Conservation (phyloP, 2,329 filamentous ascomycete species). For the Aspergillus sp. region DNA sequence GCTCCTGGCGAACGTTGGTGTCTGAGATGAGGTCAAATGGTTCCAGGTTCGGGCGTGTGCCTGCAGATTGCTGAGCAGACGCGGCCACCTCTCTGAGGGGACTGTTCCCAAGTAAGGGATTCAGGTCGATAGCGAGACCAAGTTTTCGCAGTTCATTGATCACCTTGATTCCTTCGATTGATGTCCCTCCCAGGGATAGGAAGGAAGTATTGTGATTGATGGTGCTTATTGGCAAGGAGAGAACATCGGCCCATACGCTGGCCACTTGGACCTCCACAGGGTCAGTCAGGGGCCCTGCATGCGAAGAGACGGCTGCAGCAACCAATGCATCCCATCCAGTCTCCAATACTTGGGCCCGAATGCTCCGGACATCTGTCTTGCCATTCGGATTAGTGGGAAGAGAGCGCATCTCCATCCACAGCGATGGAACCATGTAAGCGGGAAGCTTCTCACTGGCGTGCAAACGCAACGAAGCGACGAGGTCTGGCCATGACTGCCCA, state of each 20-base stretch:
- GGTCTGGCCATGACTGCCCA: not conserved
- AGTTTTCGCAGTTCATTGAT: constrained; percentile 2
- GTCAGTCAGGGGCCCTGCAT: not conserved
- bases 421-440: not conserved
- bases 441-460: constrained; percentile 2
- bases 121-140: constrained; percentile 5
- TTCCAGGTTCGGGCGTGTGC: not conserved
- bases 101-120: constrained; percentile 1
- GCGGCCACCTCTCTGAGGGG: constrained; percentile 3
- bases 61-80: not conserved
- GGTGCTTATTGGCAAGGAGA: not conserved
- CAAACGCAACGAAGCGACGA: not conserved
- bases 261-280: not conserved
- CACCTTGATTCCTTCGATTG: constrained; percentile 6
- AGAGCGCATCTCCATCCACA: not conserved
- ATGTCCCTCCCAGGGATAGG: constrained; percentile 7
- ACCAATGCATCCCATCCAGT: not conserved
- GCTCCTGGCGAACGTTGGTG: not conserved
- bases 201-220: constrained; percentile 1
- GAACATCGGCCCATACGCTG: constrained; percentile 4
- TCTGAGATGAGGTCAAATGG: constrained; percentile 2
- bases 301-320: not conserved
- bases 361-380: not conserved
- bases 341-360: not conserved
- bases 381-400: not conserved